Base-by-base conservation (phyloP, 805 yeast species). In the Pichia cephalocereana region DNA sequence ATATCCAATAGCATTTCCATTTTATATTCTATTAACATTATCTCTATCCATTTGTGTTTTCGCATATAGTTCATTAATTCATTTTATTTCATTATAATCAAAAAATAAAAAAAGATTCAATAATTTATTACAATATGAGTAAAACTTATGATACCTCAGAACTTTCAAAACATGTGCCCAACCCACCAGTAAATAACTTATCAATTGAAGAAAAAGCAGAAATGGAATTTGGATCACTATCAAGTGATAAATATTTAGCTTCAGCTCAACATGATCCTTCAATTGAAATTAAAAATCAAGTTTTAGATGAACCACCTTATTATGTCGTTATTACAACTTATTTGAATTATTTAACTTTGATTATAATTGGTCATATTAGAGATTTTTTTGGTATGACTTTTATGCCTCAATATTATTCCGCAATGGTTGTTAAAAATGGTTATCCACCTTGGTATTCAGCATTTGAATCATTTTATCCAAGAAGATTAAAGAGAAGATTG, bases 401-500 rank as follows among this genome's bases (percentile, higher is more conserved):
- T 66, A 76, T 75, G 61, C 84, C 86, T 18, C 74, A 77, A 46
- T 76, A 74, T 47, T 85, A 83, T 58, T 69, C 67, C 39, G 85
- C 83, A 54, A 72, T 90, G 50, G 66, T 83, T 46, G 91, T 86
- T 60, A 74, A 76, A 54, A 82, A 91, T 63, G 99, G 99, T 2
- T 81, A 86, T 59, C 97, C 99, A 34, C 98, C 99, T 30, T 85
- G 96, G 84, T 86, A 84, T 58, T 85, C 93, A 27, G 91, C 89
- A 43, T 89, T 91, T 63, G 99, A 93, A 67, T 80, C 86, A 54
- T 95, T 93, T 64, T 93, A 90, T 66, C 83, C 90, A 40, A 83
- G 99, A 59, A 82, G 98, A 59, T 76, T 93, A 73, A 90, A 93
- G 65, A 78, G 76, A 57, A 84, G 96, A 67, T 78, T 93, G 50